Evolutionary conservation across 2,329 filamentous ascomycete genomes (phyloP), one percentile per base, ranked within the genome.

Genomic region (Neophaeococcomyces mojaviensis): DNA sequence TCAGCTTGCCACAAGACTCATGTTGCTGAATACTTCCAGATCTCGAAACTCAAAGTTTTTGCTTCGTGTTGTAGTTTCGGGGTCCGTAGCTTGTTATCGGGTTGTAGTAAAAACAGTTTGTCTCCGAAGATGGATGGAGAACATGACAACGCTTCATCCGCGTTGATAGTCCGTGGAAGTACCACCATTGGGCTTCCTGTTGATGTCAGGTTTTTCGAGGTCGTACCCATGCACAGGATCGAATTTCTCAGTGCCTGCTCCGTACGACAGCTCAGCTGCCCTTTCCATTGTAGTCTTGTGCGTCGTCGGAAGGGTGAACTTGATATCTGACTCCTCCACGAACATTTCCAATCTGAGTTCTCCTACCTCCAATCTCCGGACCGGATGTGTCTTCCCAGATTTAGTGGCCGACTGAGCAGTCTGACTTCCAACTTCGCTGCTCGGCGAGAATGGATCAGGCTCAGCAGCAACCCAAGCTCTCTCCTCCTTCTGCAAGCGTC

Each of bases 321-420:
- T 80, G 44, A 70, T 69, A 51, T 68, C 71, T 47, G 74, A 75
- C 58, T 84, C 79, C 63, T 86, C 82, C 46, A 85, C 74, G 81
- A 81, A 86, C 47, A 81, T 71, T 60, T 86, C 82, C 57, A 86
- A 73, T 19, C 76, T 67, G 60, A 86, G 76, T 48, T 82, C 78
- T 3, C 81, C 82, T 2, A 78, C 76, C 54, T 81, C 75, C 15
- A 86, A 73, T 26, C 73, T 71, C 52, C 82, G 70, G 36, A 86
- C 69, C 1, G 82, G 78, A 39, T 73, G 76, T 10, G 77, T 79
- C 57, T 69, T 76, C 73, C 76, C 48, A 63, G 18, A 31, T 32
- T 37, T 5, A 20, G 9, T 36, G n/a, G 31, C 20, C 9, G 20
- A 20, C 9, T 26, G 22, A 10, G 12, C 24, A 10, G 24, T 28